Percentiles rank a stretch among this genome's conserved stretches.
phyloP scores from a whole-genome alignment of 2,329 filamentous ascomycete species.

The Trichoderma sp. region DNA sequence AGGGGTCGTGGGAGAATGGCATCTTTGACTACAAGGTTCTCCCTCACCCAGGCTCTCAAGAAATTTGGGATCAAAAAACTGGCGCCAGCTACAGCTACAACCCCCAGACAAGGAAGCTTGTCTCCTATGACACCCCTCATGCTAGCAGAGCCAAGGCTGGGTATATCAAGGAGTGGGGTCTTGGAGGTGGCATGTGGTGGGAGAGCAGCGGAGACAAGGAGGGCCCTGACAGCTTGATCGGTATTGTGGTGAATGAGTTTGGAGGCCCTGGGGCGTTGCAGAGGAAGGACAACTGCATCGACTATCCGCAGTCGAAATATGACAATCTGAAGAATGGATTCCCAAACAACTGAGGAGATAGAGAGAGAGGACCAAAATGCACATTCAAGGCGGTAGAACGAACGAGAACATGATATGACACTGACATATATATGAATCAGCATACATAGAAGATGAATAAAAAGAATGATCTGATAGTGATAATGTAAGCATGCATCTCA shows the following conservation, averaged over 20 bases:
- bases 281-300: conserved; percentile 56
- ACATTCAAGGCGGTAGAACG: background rate
- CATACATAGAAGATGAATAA: background rate
- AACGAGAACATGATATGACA: background rate
- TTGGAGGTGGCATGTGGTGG: conserved; percentile 98
- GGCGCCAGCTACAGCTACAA: conserved; percentile 80
- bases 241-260: conserved; percentile 58
- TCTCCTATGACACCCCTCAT: conserved; percentile 73
- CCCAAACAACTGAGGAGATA: conserved; percentile 42
- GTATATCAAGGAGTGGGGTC: conserved; percentile 63
- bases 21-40: conserved; percentile 88
- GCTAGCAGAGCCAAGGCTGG: conserved; percentile 68
- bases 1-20: conserved; percentile 80
- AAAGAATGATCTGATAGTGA: background rate
- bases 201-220: conserved; percentile 77
- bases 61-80: conserved; percentile 60
- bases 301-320: conserved; percentile 66
- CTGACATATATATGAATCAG: background rate
- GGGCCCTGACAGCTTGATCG: conserved; percentile 66
- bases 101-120: conserved; percentile 58
- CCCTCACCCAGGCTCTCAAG: conserved; percentile 64
- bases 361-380: background rate
- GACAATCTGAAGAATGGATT: conserved; percentile 65
- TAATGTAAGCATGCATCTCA: background rate
- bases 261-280: conserved; percentile 54